Evolutionary conservation across 192 early-diverging fungal species (phyloP), one percentile per base, ranked within the genome.

Genomic region (Linderina pennispora): DNA sequence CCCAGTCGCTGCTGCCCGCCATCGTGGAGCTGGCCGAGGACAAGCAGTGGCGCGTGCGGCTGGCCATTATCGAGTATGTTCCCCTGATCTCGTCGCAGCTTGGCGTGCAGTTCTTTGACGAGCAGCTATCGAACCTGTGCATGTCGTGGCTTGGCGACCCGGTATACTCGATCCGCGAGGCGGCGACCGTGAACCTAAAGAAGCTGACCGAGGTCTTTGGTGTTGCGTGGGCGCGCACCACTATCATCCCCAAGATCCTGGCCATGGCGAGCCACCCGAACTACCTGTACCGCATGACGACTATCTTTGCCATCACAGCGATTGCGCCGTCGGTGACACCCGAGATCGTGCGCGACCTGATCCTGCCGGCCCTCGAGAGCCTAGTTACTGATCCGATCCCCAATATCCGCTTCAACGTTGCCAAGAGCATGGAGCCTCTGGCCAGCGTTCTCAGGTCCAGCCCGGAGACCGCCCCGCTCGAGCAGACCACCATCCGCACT

Each of bases 341-440:
- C 25, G 86, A 94, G 56, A 85, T 97, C 23, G 80, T 98, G 38
- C 85, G 84, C 48, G 90, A 92, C 40, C 75, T 81, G 50, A 87
- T 98, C 42, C 53, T 99, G 43, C 97, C 97, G 13, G 85, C 90
- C 8, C 79, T 96, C 35, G 81, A 80, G 45, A 79, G 65, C 36
- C 81, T 98, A 39, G 83, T 87, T 23, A 77, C 79, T 9, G 97
- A 99, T 59, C 90, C 91, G 9, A 98, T 99, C 46, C 97, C 97
- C 46, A 99, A 99, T 65, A 99, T 99, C 57, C 87, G 97, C 25
- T 99, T 99, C 81, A 99, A 97, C 47, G 94, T 98, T 10, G 93
- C 93, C 33, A 99, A 99, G 62, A 85, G 88, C 39, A 76, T 94
- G 52, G 90, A 92, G 63, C 75, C 82, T 1, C 67, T 99, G 62